Percentiles rank a stretch among this genome's conserved stretches.
Conservation (phyloP, 495 filamentous ascomycete genomes). For the Penicillium herquei region DNA sequence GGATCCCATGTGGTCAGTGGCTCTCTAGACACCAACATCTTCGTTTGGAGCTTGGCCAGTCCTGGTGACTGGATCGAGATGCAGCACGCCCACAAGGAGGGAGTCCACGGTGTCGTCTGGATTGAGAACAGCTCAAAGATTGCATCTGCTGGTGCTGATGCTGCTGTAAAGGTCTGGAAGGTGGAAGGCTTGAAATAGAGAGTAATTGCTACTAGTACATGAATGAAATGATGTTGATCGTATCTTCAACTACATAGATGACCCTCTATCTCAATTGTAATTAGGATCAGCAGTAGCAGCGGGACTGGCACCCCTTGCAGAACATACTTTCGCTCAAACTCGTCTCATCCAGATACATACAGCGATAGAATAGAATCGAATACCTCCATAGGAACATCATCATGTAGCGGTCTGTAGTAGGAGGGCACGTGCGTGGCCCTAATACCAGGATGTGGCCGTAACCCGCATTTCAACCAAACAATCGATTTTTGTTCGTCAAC, state of each 20-base stretch:
- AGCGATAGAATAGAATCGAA: too few species aligned
- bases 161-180: slow-evolving; percentile 85
- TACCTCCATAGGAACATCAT: too few species aligned
- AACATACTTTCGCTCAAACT: too few species aligned
- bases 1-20: slow-evolving; percentile 81
- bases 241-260: not conserved
- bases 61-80: slow-evolving; percentile 78
- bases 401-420: not conserved
- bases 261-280: too few species aligned
- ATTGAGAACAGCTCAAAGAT: slow-evolving; percentile 66
- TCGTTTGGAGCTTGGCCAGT: slow-evolving; percentile 84
- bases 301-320: too few species aligned
- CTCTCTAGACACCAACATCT: slow-evolving; percentile 83
- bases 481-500: slow-evolving; percentile 1
- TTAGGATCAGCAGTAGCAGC: too few species aligned
- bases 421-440: slow-evolving; percentile 13
- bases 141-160: slow-evolving; percentile 80
- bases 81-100: slow-evolving; percentile 88
- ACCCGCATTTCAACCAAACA: slow-evolving; percentile 5
- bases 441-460: slow-evolving; percentile 13
- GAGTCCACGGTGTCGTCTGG: slow-evolving; percentile 88
- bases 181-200: slow-evolving; percentile 60
- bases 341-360: too few species aligned
- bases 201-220: not conserved
- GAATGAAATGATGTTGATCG: not conserved